Evolutionary conservation across 2,329 filamentous ascomycete genomes (phyloP), one percentile per base, ranked within the genome.

Genomic region (Fusarium sp.): DNA sequence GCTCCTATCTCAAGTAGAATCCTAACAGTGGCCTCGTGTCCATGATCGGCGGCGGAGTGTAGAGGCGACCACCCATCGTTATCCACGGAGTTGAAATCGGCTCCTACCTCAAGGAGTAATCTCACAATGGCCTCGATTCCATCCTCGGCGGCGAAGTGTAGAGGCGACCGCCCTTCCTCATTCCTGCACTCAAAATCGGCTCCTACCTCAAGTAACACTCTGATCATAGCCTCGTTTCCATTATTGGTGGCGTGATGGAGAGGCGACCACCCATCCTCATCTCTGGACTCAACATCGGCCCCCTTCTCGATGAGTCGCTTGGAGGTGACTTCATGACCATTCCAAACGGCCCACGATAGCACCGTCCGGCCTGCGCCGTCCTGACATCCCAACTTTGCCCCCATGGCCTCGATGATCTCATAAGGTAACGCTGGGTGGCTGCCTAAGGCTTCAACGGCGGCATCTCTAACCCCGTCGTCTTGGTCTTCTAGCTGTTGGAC

Each of bases 281-380:
- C 38, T 4, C 6, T 40, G 1, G 36, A 18, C 40, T 14, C 11
- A 9, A 44, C 4, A 23, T 44, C 11, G 13, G 18, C 40, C 40
- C 40, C 40, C 11, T 23, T 9, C 18, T 23, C 18, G 40, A 44
- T 44, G 40, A 44, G 40, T n/a, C 40, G 18, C 40, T 23, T 1
- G 13, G 14, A 8, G 11, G 40, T 44, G 4, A 9, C 40, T 6
- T 23, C 7, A 23, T 6, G 13, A 1, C 13, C 40, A 5, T 14
- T 23, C 13, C 1, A 0, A 18, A 18, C 13, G 20, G 40, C 40
- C 7, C 11, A 4, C 4, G 13, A 44, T 44, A 44, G 40, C 4
- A 44, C 7, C 2, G 18, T 44, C 18, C 0, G 4, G 11, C 11
- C 11, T 4, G 3, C 0, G 7, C 7, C 0, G 18, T 9, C 13